Evolutionary conservation across 768 basidiomycete genomes (phyloP), one percentile per base, ranked within the genome.

Genomic region (Lentinus brumalis): DNA sequence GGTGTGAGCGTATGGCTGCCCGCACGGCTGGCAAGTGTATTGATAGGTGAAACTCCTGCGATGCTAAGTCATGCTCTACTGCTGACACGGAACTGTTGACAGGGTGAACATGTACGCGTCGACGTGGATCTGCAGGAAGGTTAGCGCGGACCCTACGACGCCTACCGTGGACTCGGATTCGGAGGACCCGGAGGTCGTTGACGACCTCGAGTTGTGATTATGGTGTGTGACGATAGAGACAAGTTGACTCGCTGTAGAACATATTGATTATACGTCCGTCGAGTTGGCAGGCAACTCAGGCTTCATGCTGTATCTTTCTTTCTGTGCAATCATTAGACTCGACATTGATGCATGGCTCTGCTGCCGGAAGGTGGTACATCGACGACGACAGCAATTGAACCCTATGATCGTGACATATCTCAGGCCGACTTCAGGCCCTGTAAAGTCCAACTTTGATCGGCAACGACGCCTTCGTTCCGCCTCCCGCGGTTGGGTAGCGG

Each of bases 91-190:
- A 5, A 2, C 31, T 50, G 32, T 1, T 2, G 11, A 14, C 47
- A 65, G 63, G 15, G 63, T 65, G 47, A 65, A 65, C 53, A 65
- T 65, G 63, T 65, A 65, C 57, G 63, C 63, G 30, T 65, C 63
- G 38, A 65, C 63, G 2, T 65, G 63, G 63, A 54, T 65, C n/a
- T 65, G 63, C 59, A 65, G 49, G 12, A 65, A 65, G 60, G 47
- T 58, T 47, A 51, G 35, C 42, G n/a, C 35, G 9, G 62, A 63
- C 39, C 62, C 62, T 15, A 56, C 62, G 14, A 50, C 35, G 31
- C 4, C 31, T 31, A 21, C 12, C 18, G n/a, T 40, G n/a, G 39
- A 31, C 40, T 30, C 51, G 12, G 51, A 52, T 12, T 21, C 18
- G 21, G 51, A 32, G 16, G 12, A 15, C 35, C n/a, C 15, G 4